These are phyloP conservation scores for Rhynchospora breviuscula DNA, from an alignment of 176 grass and related monocot genomes.

Conservation along the genomic window DNA sequence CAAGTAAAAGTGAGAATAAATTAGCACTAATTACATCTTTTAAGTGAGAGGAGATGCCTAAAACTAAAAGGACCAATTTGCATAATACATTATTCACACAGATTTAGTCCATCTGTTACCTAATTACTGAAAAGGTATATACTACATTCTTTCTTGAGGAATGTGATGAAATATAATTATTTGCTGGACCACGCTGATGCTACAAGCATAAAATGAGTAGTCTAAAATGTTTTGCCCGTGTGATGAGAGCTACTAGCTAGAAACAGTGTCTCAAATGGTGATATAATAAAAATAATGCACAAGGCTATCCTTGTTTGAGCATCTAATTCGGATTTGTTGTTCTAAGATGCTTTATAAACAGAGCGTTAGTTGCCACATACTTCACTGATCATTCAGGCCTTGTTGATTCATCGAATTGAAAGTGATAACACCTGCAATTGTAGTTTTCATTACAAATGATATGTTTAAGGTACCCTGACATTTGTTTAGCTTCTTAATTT, in stretches of 20 bases:
- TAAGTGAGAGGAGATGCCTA: background rate
- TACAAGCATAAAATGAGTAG: background rate
- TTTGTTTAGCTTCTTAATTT: too few species aligned
- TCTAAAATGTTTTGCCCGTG: background rate
- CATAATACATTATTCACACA: background rate
- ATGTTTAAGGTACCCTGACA: background rate
- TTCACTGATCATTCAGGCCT: background rate
- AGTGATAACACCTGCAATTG: background rate
- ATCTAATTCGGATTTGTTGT: background rate
- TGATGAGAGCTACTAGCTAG: background rate
- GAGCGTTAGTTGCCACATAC: background rate
- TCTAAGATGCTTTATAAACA: constrained; percentile 1
- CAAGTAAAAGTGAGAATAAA: too few species aligned
- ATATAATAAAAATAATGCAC: background rate
- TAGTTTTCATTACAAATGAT: background rate
- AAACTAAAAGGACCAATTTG: background rate
- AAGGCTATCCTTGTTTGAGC: background rate
- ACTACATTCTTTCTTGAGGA: constrained; percentile 36
- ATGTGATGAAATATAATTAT: background rate
- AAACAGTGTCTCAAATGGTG: background rate
- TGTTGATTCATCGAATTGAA: background rate
- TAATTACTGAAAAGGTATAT: constrained; percentile 49
- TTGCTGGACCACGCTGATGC: background rate
- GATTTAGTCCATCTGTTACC: background rate
- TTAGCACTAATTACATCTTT: too few species aligned